Evolutionary conservation across 306 rosid species (phyloP), one percentile per base, ranked within the genome.

Genomic region (Prunus armeniaca): DNA sequence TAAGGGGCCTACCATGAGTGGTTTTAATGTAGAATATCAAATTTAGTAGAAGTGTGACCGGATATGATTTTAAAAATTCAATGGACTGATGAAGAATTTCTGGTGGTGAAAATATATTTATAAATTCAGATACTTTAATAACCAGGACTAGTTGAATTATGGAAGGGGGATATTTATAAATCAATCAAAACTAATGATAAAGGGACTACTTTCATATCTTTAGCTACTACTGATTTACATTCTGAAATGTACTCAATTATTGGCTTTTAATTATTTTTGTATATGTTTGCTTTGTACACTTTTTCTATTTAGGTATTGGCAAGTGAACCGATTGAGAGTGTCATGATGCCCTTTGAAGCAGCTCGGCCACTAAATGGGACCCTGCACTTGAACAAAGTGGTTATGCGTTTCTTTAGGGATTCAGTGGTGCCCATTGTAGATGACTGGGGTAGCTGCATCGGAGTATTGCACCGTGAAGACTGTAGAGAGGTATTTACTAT

Each of bases 371-470:
- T 92, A 58, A 82, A 71, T 64, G 89, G 90, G 58, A 75, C 86
- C 67, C 22, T 83, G 52, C 75, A 60, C 54, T 82, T 90, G 80
- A 84, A 76, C 75, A 70, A 89, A 73, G 91, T 90, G 78, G 87
- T 63, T 1, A 85, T 82, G 90, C 94, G 94, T 69, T 93, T 93
- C 83, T 65, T 82, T 28, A 74, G 63, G 50, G 87, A 87, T 54
- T 70, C 87, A 25, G 91, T 83, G 57, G 89, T 93, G 76, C 96
- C 97, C 50, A 75, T 90, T 74, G 67, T 86, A 27, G 97, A 93
- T 72, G 93, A 93, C 68, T 87, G 91, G 96, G 96, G 90, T 74
- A 84, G 91, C 79, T 93, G 97, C 82, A 76, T 69, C 3, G 97
- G 97, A 73, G 57, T 93, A 52, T 79, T 90, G 84, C 90, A 93